Base-by-base conservation (phyloP, 129 eudicot genomes). In the Ambrosia trifida region DNA sequence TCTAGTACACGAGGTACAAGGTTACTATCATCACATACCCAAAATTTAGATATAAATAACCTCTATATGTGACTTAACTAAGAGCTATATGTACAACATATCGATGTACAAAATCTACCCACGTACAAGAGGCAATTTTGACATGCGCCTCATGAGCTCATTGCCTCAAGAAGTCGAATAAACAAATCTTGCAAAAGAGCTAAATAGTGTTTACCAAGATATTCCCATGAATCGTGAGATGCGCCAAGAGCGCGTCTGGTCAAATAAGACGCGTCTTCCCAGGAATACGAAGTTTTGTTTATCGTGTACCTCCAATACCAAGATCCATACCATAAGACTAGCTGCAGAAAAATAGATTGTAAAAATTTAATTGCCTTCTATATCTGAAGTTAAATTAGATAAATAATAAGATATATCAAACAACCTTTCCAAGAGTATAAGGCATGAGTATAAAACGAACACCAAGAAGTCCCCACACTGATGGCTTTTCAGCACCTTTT, bases 401-500 rank as follows among this genome's bases (percentile, higher is more conserved):
- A 58, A 5, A 61, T 9, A 8, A 35, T 24, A 59, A 54, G 50
- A 64, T 52, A 47, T 44, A 31, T 31, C 5, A 53, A 59, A 43
- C 59, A 38, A 89, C 98, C 98, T 89, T 93, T 75, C 80, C 87
- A 60, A 89, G 65, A 43, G 98, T 87, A 83, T 93, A 93, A 32
- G 98, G 98, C 32, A 93, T 77, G 54, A 93, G 94, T 44, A 93
- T 72, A 69, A 93, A 83, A 59, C 96, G 98, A 72, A 93, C 74
- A 65, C 84, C 95, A 78, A 93, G 69, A 68, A 93, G 96, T 31
- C 85, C 92, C 98, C 98, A 93, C 49, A 87, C 46, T 2, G 95
- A 85, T 60, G 98, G 98, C 81, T 85, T 89, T 80, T 89, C 98
- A 64, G 98, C 98, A 45, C 98, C 98, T 78, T 93, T 93, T 56